Base-by-base conservation (phyloP, 2,329 filamentous ascomycete species). In the Onygenales sp. region DNA sequence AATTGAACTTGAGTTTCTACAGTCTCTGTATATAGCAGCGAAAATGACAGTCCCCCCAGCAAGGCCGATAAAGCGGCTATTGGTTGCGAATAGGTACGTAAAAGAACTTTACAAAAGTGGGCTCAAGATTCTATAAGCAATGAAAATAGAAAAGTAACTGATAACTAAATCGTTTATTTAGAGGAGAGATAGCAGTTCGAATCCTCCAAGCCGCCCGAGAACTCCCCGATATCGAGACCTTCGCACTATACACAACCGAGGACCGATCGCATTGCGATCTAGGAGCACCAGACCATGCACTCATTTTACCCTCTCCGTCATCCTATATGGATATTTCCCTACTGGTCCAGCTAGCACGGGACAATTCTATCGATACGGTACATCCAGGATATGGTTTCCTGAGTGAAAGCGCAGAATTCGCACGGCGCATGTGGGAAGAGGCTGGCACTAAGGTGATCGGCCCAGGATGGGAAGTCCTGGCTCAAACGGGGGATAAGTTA, bases 331-430 rank as follows among this genome's bases (percentile, higher is more conserved):
- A 78, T 57, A 76, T 82, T 34, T 55, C 72, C 6, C 63, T 70
- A 6, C 63, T 84, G 0, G 62, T 82, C 6, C 53, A 64, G 0
- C 63, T 83, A 27, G 76, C 67, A 3, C 71, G 74, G 52, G 67
- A 77, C 39, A 63, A 82, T 60, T 57, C 66, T 0, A 79, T 83
- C 44, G 77, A 82, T 59, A 71, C 78, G 2, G 69, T 83, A 0
- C 79, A 82, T 62, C 79, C 80, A 0, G 80, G 79, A 4, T 83
- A 83, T 66, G 80, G 80, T 8, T 83, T 95, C 65, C 67, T 83
- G 1, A 79, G 76, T 10, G 80, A 83, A 59, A 78, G 71, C 21
- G 68, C 75, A 2, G 72, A 75, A 0, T 80, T 83, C 49, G 70
- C 77, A 0, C 62, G 59, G 40, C 65, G 71, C 10, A 74, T 79